phyloP scores from a whole-genome alignment of 192 early-diverging fungal species.

The Coemansia sp. region DNA sequence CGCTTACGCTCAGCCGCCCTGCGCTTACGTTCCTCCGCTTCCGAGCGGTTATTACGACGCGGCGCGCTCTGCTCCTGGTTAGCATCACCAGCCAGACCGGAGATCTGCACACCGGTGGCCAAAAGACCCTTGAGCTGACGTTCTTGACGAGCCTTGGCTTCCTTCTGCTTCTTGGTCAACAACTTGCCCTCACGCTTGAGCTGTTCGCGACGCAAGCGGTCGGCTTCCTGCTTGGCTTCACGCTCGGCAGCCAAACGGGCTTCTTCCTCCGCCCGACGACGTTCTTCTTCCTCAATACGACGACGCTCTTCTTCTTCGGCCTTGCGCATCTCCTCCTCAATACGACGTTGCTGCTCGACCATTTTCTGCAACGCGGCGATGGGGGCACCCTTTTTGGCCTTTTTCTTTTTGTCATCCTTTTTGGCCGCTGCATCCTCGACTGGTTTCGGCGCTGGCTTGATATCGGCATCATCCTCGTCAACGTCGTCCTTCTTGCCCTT shows the following conservation, averaged over 20 bases:
- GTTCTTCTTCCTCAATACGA: slow-evolving; percentile 69
- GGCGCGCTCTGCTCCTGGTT: slow-evolving; percentile 7
- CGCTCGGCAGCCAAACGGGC: slow-evolving; percentile 67
- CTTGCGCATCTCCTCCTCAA: slow-evolving; percentile 72
- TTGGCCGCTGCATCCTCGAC: slow-evolving; percentile 1
- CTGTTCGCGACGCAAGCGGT: slow-evolving; percentile 82
- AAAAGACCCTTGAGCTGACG: slow-evolving; percentile 76
- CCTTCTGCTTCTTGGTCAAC: slow-evolving; percentile 91
- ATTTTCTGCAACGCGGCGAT: slow-evolving; percentile 54
- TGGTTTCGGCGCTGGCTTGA: slow-evolving; percentile 30
- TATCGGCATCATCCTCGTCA: slow-evolving; percentile 32
- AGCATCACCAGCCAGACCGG: slow-evolving; percentile 38
- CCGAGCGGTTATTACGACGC: slow-evolving; percentile 20
- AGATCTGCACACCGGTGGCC: slow-evolving; percentile 75
- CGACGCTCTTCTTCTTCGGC: slow-evolving; percentile 78
- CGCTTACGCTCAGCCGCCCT: slow-evolving; percentile 40
- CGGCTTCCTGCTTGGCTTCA: slow-evolving; percentile 76
- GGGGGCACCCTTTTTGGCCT: slow-evolving; percentile 31
- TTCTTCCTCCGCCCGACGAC: slow-evolving; percentile 70
- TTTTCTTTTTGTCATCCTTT: slow-evolving; percentile 38
- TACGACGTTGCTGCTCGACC: slow-evolving; percentile 61
- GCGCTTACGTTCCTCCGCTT: slow-evolving; percentile 50
- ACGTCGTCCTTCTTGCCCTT: slow-evolving; percentile 60
- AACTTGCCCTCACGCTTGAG: slow-evolving; percentile 90
- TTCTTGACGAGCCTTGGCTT: slow-evolving; percentile 71